A percentile compares a stretch with the other conserved stretches of the same genome.
phyloP scores from a whole-genome alignment of 371 early-diverging fungal species.

The Mucor velutinosus region DNA sequence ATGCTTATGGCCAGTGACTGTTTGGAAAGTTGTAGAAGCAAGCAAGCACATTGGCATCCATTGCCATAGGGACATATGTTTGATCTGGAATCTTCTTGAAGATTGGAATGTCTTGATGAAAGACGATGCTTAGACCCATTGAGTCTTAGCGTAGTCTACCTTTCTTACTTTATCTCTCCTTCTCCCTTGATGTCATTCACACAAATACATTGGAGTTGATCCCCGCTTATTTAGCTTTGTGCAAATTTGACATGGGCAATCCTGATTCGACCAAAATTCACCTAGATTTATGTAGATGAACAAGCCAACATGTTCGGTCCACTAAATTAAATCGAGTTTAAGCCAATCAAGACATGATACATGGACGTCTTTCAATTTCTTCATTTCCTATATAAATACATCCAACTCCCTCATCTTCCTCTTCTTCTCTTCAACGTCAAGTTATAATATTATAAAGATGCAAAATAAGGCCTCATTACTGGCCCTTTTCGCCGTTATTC shows the following conservation, averaged over 20 bases:
- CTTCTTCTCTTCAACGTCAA: constrained; percentile 26
- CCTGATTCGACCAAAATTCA: constrained; percentile 24
- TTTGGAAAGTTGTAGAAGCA: constrained; percentile 1
- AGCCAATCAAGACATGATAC: constrained; percentile 46
- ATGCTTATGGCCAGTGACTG: constrained; percentile 4
- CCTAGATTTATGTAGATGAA: background rate
- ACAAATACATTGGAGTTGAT: background rate
- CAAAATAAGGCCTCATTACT: constrained; percentile 47
- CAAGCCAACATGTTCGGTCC: constrained; percentile 1
- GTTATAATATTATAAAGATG: constrained; percentile 28
- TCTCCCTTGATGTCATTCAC: background rate
- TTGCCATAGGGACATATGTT: background rate
- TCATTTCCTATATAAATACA: constrained; percentile 13
- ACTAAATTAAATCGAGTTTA: constrained; percentile 21
- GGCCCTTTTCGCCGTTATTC: constrained; percentile 50
- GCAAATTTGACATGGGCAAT: constrained; percentile 27
- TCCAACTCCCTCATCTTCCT: constrained; percentile 5
- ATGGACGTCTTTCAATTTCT: constrained; percentile 30
- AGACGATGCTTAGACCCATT: background rate
- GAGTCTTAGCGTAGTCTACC: no score
- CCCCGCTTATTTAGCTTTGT: constrained; percentile 8
- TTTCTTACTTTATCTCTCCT: background rate
- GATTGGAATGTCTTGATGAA: background rate
- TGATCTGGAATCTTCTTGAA: background rate
- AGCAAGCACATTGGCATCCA: background rate